phyloP scores from a whole-genome alignment of 2,329 filamentous ascomycete species.

The Monilinia fructicola region DNA sequence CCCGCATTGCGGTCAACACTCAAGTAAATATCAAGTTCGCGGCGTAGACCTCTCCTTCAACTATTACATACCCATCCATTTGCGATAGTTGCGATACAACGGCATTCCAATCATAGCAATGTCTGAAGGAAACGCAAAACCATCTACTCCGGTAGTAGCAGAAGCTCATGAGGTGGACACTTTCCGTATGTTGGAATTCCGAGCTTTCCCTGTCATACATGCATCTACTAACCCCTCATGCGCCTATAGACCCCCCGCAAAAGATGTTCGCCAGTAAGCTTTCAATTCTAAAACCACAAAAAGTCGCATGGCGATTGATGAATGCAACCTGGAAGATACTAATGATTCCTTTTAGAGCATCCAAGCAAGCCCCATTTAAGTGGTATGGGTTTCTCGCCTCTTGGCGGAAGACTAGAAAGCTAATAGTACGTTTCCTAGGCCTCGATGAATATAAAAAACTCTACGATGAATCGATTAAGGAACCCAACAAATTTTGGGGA shows the following conservation, averaged over 20 bases:
- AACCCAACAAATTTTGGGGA: conserved; percentile 89
- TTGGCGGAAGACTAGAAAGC: conserved; percentile 1
- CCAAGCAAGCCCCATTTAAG: conserved; percentile 66
- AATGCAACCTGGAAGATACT: conserved; percentile 38
- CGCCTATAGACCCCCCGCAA: conserved; percentile 56
- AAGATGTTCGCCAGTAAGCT: conserved; percentile 68
- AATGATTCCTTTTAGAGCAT: conserved; percentile 54
- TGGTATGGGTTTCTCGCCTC: conserved; percentile 49
- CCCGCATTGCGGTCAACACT: conserved; percentile 3
- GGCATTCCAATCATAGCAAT: conserved; percentile 40
- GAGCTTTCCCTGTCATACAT: conserved; percentile 15
- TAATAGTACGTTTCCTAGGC: conserved; percentile 44
- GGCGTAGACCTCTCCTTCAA: background rate
- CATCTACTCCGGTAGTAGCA: conserved; percentile 59
- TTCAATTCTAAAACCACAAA: conserved; percentile 12
- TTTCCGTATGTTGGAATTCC: conserved; percentile 54
- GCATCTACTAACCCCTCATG: conserved; percentile 28
- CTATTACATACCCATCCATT: background rate
- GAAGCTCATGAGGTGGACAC: conserved; percentile 78
- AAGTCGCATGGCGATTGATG: conserved; percentile 1
- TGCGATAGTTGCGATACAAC: background rate
- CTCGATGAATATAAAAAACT: conserved; percentile 66
- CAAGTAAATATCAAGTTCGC: background rate
- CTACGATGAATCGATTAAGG: conserved; percentile 82
- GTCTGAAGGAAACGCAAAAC: conserved; percentile 45